Evolutionary conservation across 495 filamentous ascomycete genomes (phyloP), one percentile per base, ranked within the genome.

Genomic region (Penicillium simplicissimum): DNA sequence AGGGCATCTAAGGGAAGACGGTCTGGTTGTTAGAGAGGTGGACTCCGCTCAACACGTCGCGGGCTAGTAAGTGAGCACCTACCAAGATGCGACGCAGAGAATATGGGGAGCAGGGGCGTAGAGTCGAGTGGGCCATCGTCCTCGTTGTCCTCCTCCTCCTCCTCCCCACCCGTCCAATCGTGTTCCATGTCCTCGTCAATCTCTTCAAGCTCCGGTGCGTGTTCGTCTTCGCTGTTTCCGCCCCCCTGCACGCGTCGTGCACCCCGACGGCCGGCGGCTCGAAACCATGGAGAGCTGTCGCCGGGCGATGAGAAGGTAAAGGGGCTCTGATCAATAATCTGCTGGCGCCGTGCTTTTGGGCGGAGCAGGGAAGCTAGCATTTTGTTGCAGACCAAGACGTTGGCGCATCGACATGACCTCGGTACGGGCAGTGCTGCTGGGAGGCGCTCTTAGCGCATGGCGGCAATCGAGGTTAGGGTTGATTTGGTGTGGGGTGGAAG

Each of bases 21-120:
- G 28, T 43, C 51, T 48, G 62, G 57, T 19, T 8, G 58, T 47
- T 74, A 75, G 53, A 28, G 14, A 8, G 28, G 52, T 33, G 14
- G 3, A 8, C 13, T 36, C 34, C 4, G 45, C 34, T 34, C 19
- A 7, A 17, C 43, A 31, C 57, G 57, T 34, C 33, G 42, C 35
- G 7, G 36, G 19, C 4, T 15, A 35, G n/a, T n/a, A n/a, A n/a
- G n/a, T n/a, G n/a, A n/a, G 55, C 8, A 35, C 61, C 23, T 71
- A 93, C 92, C 92, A 62, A 96, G 82, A 67, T 95, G 87, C 55
- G 84, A 83, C 21, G 90, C 85, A 38, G 90, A 92, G 76, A 96
- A 96, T 47, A 96, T 88, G 17, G 92, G 92, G 57, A 96, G 79
- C 37, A 95, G 79, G 54, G 85, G 86, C 58, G 79, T 78, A 31